A percentile compares a stretch with the other conserved stretches of the same genome.
These are phyloP conservation scores for Lasiosphaeria hispida DNA, from an alignment of 495 filamentous ascomycete species.

Conservation along the genomic window DNA sequence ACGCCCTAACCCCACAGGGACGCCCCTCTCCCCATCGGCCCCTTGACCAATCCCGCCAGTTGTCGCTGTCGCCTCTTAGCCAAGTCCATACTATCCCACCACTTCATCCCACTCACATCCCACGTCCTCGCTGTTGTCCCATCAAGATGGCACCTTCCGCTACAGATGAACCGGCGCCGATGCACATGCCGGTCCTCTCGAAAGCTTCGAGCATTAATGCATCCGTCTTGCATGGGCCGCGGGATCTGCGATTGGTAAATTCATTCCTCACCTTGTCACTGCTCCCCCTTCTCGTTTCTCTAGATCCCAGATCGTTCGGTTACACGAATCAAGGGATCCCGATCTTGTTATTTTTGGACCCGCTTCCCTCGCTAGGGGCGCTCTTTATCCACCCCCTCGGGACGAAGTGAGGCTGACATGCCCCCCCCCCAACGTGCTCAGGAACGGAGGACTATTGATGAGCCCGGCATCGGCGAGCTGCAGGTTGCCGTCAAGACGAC, in stretches of 20 bases:
- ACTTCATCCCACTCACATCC: conserved; percentile 34
- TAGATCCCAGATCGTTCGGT: conserved; percentile 23
- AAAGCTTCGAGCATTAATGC: conserved; percentile 46
- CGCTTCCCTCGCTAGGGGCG: conserved; percentile 15
- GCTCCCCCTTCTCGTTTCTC: conserved; percentile 3
- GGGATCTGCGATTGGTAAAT: conserved; percentile 51
- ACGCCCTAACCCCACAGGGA: conserved; percentile 26
- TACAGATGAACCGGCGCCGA: conserved; percentile 39
- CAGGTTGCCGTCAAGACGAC: conserved; percentile 74
- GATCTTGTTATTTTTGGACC: conserved; percentile 21
- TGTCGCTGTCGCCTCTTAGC: conserved; percentile 6
- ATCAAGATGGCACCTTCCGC: conserved; percentile 48
- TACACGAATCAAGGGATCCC: conserved; percentile 24
- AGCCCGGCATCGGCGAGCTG: conserved; percentile 55
- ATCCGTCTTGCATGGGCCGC: conserved; percentile 51
- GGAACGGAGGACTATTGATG: conserved; percentile 49
- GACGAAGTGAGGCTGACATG: conserved; percentile 13
- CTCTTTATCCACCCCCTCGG: conserved; percentile 18
- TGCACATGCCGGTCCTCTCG: conserved; percentile 42
- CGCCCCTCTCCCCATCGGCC: conserved; percentile 20
- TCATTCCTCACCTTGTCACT: conserved; percentile 10
- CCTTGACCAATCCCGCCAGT: conserved; percentile 24
- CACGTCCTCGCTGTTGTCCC: conserved; percentile 28
- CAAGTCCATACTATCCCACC: conserved; percentile 28
- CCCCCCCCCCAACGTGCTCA: conserved; percentile 13